Evolutionary conservation across 1,284 basidiomycete species (phyloP), one percentile per base, ranked within the genome.

Genomic region (Rhodotorula glutinis): DNA sequence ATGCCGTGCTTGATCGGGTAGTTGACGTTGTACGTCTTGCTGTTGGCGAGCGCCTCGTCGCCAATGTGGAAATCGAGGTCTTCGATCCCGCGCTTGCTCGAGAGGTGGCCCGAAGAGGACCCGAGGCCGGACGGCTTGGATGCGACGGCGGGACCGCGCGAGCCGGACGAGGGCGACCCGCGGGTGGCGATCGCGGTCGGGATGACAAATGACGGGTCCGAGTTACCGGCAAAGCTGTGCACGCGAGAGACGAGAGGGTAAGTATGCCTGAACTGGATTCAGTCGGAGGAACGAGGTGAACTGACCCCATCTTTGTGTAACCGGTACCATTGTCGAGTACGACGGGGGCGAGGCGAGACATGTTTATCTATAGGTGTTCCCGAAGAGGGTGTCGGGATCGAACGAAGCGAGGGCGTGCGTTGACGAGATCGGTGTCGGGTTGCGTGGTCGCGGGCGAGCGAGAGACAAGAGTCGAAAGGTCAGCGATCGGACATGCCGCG

Each of bases 11-110:
- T 86, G 78, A 98, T 98, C 29, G 96, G 96, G 80, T 98, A 97
- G 80, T 95, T 90, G 23, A 98, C 86, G 51, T 90, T 88, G 81
- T 98, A 99, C 7, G 81, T 74, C 82, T 94, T 97, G 51, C 89
- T 87, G 78, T 98, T 97, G 40, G 91, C 91, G 38, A 98, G 84
- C 2, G 96, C 96, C 79, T 98, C 95, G 79, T 98, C 92, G 67
- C 96, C 96, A 80, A 99, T 99, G 84, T 89, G 97, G 83, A 98
- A 99, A 82, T 99, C 96, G 73, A 98, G 88, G 79, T 99, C 96
- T 80, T 99, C 96, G 55, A 98, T 91, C 16, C 96, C 96, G 70
- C 96, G 88, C 82, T 98, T 98, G 66, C 90, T 91, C 8, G 96
- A 95, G 62, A 97, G 86, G 80, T 94, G 87, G 44, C 68, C 69